Conservation (phyloP, 208 protist genomes). For the Leishmania braziliensis region DNA sequence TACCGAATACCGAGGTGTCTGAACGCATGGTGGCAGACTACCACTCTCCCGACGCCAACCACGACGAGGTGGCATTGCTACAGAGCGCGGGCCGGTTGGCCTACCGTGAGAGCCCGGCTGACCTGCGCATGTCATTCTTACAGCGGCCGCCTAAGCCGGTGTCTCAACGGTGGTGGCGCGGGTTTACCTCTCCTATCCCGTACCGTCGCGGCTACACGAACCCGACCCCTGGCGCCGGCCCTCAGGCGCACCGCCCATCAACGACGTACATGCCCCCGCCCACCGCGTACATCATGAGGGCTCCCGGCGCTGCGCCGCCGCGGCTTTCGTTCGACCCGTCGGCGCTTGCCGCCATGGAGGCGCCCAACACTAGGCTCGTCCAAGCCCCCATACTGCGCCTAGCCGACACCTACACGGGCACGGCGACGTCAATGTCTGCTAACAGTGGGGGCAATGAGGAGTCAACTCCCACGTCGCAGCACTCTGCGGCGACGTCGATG, state of each 20-base stretch:
- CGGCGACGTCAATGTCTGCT: background rate
- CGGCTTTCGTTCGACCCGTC: conserved; percentile 17
- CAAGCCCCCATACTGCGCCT: conserved; percentile 11
- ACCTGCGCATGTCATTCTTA: background rate
- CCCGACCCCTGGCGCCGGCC: conserved; percentile 8
- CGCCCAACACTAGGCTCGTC: conserved; percentile 8
- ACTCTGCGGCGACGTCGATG: conserved; percentile 11
- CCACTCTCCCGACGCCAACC: background rate
- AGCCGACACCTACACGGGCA: background rate
- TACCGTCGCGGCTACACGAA: conserved; percentile 20
- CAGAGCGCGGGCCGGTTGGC: background rate
- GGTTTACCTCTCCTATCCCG: conserved; percentile 10
- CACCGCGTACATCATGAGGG: conserved; percentile 23
- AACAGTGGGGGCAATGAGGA: background rate
- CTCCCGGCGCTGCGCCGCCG: conserved; percentile 2
- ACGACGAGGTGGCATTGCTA: background rate
- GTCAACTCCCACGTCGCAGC: conserved; percentile 8
- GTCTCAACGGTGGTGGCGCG: background rate
- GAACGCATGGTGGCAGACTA: conserved; percentile 23
- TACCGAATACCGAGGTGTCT: conserved; percentile 14
- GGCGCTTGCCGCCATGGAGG: conserved; percentile 18
- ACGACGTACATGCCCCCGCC: conserved; percentile 32
- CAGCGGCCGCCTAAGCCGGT: background rate
- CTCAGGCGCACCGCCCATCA: background rate
- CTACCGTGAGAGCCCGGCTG: background rate